Percentiles rank a stretch among this genome's conserved stretches.
phyloP scores from a whole-genome alignment of 768 basidiomycete genomes.

The Macrolepiota dolichaula region DNA sequence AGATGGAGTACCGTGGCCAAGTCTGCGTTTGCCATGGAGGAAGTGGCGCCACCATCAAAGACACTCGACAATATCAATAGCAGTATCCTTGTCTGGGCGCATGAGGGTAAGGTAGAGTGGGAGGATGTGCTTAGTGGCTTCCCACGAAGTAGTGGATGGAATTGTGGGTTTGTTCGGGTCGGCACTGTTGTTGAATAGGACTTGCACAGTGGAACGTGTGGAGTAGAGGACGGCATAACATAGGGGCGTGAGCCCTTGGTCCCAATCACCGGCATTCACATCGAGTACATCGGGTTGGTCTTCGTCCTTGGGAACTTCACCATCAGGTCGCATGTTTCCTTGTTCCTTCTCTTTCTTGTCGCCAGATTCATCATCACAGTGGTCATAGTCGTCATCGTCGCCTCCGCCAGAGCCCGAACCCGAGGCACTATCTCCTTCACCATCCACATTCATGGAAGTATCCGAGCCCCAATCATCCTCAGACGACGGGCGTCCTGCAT shows the following conservation, averaged over 20 bases:
- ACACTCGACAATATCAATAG: constrained; percentile 33
- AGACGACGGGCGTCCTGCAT: constrained; percentile 35
- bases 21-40: constrained; percentile 33
- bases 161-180: constrained; percentile 35
- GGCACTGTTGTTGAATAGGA: constrained; percentile 44
- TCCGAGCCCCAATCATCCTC: constrained; percentile 51
- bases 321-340: constrained; percentile 16
- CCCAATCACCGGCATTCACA: constrained; percentile 54
- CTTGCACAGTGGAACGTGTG: constrained; percentile 40
- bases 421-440: constrained; percentile 16
- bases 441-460: constrained; percentile 28
- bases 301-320: constrained; percentile 45
- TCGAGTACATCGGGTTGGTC: constrained; percentile 56
- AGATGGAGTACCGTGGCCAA: constrained; percentile 38
- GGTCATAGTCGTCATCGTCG: constrained; percentile 20
- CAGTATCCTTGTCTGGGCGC: constrained; percentile 37
- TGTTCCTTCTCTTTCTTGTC: constrained; percentile 13
- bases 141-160: constrained; percentile 16
- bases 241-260: constrained; percentile 50
- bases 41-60: constrained; percentile 40
- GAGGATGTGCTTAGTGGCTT: constrained; percentile 24
- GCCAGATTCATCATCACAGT: constrained; percentile 20
- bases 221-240: constrained; percentile 48
- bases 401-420: constrained; percentile 22
- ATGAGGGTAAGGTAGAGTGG: constrained; percentile 38